Evolutionary conservation across 192 early-diverging fungal species (phyloP), one percentile per base, ranked within the genome.

Genomic region (Coemansia sp.): DNA sequence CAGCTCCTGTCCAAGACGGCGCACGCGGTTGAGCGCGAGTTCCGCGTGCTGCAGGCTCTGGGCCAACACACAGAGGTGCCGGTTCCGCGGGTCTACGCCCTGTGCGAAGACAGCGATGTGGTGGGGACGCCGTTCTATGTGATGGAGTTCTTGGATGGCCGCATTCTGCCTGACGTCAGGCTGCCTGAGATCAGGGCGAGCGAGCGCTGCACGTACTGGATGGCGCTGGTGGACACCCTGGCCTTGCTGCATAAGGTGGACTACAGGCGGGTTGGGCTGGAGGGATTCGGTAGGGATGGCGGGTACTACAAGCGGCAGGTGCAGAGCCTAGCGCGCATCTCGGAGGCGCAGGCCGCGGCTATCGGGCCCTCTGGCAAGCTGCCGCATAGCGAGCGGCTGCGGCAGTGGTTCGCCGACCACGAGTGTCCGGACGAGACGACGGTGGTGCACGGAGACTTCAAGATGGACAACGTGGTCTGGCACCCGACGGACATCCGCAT

Each of bases 61-160:
- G 87, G 87, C 50, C 64, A 73, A 40, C 72, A 91, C 63, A 85
- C 93, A 6, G 74, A 89, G 44, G 91, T 98, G 2, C 96, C 96
- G 3, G 96, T 98, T 4, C 96, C 96, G 7, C 85, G 86, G 50
- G 93, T 95, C 9, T 93, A 92, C 67, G 79, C 86, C 17, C 88
- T 98, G 35, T 98, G 96, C 74, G 92, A 96, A 70, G 93, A 98
- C 73, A 50, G 59, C n/a, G 67, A 69, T 19, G 87, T 98, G 21
- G 72, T 97, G 37, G 96, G 93, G 10, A 97, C 96, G 8, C 92
- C 94, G 24, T 98, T 98, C 75, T 98, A 96, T 83, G 89, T 90
- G 37, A 98, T 98, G 96, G 90, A 98, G 80, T 98, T 95, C 66
- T 78, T 97, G 62, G 79, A 95, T 50, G 96, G 96, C 37, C 88